Evolutionary conservation across 2,329 filamentous ascomycete genomes (phyloP).

Genomic region (Aspergillus sp.): DNA sequence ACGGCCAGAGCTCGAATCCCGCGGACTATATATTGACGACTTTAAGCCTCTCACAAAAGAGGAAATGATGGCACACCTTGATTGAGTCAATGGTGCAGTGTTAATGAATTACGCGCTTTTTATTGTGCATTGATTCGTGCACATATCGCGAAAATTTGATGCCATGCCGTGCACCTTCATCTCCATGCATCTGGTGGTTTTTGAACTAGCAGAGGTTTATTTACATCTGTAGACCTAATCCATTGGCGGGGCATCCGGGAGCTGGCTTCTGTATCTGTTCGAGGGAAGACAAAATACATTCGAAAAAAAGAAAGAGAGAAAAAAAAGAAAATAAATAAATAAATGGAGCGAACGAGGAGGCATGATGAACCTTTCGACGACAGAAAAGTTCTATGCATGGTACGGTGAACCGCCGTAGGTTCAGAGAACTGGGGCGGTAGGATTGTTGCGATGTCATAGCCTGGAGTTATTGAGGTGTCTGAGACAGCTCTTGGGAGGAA

Average conservation of each 20-base stretch:
- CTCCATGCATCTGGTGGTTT: conserved; percentile 35
- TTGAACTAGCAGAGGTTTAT: conserved; percentile 30
- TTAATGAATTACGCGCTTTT: conserved; percentile 41
- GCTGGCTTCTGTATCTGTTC: conserved; percentile 23
- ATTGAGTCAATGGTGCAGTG: conserved; percentile 61
- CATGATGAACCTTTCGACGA: conserved; percentile 25
- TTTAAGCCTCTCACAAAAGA: conserved; percentile 88
- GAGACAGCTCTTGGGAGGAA: conserved; percentile 39
- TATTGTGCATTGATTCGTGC: conserved; percentile 34
- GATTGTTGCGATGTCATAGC: conserved; percentile 28
- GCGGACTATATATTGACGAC: conserved; percentile 89
- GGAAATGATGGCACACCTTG: conserved; percentile 96
- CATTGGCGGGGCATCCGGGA: conserved; percentile 25
- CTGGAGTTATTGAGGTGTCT: conserved; percentile 42
- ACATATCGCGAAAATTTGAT: conserved; percentile 31
- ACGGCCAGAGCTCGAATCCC: conserved; percentile 68
- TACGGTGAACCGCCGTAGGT: conserved; percentile 30
- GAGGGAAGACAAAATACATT: conserved; percentile 18
- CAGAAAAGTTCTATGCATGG: conserved; percentile 25
- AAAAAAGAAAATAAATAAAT: conserved; percentile 14
- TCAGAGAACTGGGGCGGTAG: conserved; percentile 26
- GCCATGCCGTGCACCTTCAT: conserved; percentile 28
- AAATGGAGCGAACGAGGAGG: conserved; percentile 9
- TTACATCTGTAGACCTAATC: conserved; percentile 29
- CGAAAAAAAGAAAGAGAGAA: conserved; percentile 9